A percentile compares a stretch with the other conserved stretches of the same genome.
phyloP scores from a whole-genome alignment of 148 eudicot genomes.

The Fagopyrum homotropicum region DNA sequence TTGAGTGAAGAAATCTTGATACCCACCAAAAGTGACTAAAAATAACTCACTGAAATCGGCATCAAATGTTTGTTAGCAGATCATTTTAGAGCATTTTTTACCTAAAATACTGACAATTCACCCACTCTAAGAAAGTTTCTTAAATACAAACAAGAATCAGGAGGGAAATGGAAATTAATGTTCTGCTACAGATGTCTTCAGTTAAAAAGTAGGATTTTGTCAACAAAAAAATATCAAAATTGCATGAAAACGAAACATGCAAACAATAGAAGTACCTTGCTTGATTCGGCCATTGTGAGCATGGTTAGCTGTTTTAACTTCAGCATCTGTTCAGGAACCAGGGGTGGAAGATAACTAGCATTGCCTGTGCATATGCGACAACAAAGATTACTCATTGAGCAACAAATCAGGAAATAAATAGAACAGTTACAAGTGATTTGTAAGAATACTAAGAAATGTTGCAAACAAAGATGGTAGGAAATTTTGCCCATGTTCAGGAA shows the following conservation, averaged over 20 bases:
- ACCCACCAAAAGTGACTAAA: background rate
- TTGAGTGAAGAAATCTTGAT: background rate
- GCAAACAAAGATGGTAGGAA: background rate
- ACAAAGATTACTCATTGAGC: background rate
- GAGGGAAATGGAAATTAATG: background rate
- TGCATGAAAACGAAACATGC: background rate
- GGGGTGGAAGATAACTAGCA: constrained; percentile 50
- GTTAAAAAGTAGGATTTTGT: background rate
- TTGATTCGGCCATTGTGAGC: constrained; percentile 78
- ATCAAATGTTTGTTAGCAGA: background rate
- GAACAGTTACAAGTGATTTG: background rate
- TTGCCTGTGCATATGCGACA: constrained; percentile 34
- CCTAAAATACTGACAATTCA: background rate
- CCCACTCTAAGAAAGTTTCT: background rate
- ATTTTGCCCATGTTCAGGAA: background rate
- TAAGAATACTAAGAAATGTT: background rate
- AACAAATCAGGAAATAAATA: background rate
- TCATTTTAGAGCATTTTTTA: background rate
- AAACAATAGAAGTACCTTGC: constrained; percentile 45
- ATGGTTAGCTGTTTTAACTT: constrained; percentile 89
- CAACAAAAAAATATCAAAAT: background rate
- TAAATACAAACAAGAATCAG: background rate
- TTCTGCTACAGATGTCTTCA: background rate
- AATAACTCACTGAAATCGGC: background rate
- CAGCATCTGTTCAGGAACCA: constrained; percentile 72